Base-by-base conservation (phyloP, 2,329 filamentous ascomycete species). In the Neonectria magnoliae region DNA sequence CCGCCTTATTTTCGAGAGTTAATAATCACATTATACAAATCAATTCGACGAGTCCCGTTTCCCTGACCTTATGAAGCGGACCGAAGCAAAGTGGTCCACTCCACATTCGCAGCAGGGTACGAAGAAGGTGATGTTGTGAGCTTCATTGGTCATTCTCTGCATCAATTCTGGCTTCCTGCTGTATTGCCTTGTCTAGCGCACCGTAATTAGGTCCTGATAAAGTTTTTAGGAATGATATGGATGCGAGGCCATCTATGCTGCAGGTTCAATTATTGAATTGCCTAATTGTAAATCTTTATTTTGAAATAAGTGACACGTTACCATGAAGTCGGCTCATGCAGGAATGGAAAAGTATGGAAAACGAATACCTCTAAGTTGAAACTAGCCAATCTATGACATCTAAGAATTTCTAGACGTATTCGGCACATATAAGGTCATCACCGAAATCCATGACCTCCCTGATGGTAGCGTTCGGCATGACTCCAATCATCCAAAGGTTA, bases 401-500 rank as follows among this genome's bases (percentile, higher is more conserved):
- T 2, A 50, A 5, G n/a, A 29, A 13, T 31, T 5, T 50, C 25
- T 62, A 70, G 20, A 71, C 29, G 22, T 71, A 70, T 47, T 71
- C 69, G 27, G 64, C 63, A 51, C 69, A 70, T 22, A 64, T 59
- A 5, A 65, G 44, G 18, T 67, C 62, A 5, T 66, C 53, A 4
- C 64, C 53, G 2, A 71, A n/a, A 41, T 71, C 68, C 68, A 70
- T 71, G 11, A 71, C 54, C 20, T 70, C 69, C 25, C 29, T 48
- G 25, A 71, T 62, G 2, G 62, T 77, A 33, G 80, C 81, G 5
- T 66, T 68, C 3, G 56, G 59, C 11, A 56, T 44, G 3, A 67
- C 56, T 1, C 54, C 61, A 22, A 41, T 50, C 55, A 64, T 61
- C 31, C 54, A 66, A 5, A 68, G 50, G 44, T 62, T 61, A n/a